Base-by-base conservation (phyloP, 495 filamentous ascomycete genomes). In the Penicillium canescens region DNA sequence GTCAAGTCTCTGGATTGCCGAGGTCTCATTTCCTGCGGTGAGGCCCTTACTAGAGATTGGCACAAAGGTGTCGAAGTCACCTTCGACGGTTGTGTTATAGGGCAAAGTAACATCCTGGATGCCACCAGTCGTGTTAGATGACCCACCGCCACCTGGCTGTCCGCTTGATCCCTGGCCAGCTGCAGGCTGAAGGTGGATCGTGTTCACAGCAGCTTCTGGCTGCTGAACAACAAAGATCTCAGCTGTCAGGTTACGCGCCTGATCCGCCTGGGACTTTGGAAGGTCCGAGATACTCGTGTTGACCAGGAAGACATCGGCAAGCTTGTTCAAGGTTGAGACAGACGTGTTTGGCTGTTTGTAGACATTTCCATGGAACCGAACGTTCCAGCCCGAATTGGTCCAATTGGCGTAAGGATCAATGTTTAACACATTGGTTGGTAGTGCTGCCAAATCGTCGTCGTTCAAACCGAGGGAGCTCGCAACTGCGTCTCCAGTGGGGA, bases 381-480 rank as follows among this genome's bases (percentile, higher is more conserved):
- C 72, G 50, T 86, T 89, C 89, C 89, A 92, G 36, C 85, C 86
- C 41, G 81, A 70, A 16, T 80, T 74, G n/a, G 88, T 91, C 80
- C 84, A 92, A 55, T 92, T 92, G 34, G 79, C 89, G 65, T 92
- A 92, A n/a, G 79, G 79, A 70, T 86, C 85, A 9, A 92, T 69
- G 57, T 91, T 90, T 45, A 91, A 63, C 14, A 88, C 86, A 55
- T 89, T 80, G 2, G 88, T 87, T 1, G 89, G 88, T 35, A 80
- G 67, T 5, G 83, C 79, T 12, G 63, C 74, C 20, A 89, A 65
- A n/a, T 84, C 77, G 11, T 60, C 60, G 46, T 81, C 75, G 45
- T 77, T 67, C 38, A 91, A 70, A 3, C 83, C 81, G 3, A 90
- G 71, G 37, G 78, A 78, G 52, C 75, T 85, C 57, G 75, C 66